Percentiles rank a stretch among this genome's conserved stretches.
These are phyloP conservation scores for Alternaria incomplexa DNA, from an alignment of 2,329 filamentous ascomycete genomes.

Conservation along the genomic window DNA sequence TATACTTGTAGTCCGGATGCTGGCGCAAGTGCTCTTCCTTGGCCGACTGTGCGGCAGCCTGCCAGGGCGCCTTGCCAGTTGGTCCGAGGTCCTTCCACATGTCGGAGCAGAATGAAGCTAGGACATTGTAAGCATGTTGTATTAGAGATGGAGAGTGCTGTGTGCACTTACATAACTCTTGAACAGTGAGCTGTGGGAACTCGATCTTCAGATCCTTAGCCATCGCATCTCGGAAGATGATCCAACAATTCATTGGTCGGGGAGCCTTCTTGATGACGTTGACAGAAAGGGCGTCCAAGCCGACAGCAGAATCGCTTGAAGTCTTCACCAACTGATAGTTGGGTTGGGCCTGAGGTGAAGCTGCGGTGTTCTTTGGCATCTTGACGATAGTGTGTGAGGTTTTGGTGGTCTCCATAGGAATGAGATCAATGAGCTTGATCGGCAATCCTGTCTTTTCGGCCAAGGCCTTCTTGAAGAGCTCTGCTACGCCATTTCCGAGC, in stretches of 20 bases:
- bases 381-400: constrained; percentile 12
- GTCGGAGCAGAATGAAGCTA: constrained; percentile 25
- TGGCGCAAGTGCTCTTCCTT: constrained; percentile 27
- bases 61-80: constrained; percentile 23
- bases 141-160: neutral
- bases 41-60: constrained; percentile 18
- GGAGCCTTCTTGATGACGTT: constrained; percentile 23
- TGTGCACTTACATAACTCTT: constrained; percentile 31
- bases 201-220: constrained; percentile 25
- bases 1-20: constrained; percentile 37
- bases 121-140: neutral
- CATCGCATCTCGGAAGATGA: constrained; percentile 30
- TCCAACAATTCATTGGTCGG: constrained; percentile 38
- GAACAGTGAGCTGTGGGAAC: constrained; percentile 24
- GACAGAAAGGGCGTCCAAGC: neutral
- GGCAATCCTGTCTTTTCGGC: constrained; percentile 2
- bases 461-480: constrained; percentile 14
- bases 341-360: neutral
- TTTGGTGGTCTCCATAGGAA: neutral
- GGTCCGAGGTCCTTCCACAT: constrained; percentile 24
- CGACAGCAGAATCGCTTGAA: neutral
- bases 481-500: neutral
- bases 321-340: neutral
- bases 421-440: constrained; percentile 11
- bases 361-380: constrained; percentile 9